A percentile compares a stretch with the other conserved stretches of the same genome.
Conservation (phyloP, 148 eudicot species). For the Fagopyrum tataricum region DNA sequence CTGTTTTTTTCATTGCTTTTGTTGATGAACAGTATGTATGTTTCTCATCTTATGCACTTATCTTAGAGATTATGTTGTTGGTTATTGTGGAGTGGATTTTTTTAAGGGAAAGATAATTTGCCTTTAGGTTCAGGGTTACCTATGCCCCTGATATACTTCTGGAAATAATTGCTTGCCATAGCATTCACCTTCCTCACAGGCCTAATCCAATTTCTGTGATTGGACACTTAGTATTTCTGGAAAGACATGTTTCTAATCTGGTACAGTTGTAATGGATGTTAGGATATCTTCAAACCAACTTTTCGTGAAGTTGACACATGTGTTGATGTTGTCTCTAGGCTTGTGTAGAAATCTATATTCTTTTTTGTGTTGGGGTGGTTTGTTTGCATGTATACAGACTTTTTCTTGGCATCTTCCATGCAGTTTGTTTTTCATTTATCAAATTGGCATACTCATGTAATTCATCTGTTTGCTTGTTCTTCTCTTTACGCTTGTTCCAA, state of each 20-base stretch:
- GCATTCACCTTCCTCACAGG: background rate
- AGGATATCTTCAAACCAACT: background rate
- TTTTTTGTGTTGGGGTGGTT: too few species aligned
- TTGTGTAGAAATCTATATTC: too few species aligned
- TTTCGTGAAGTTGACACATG: background rate
- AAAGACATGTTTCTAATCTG: background rate
- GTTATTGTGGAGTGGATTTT: background rate
- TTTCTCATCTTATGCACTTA: background rate
- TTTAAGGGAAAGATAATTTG: background rate
- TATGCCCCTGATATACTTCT: background rate
- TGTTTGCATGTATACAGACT: too few species aligned
- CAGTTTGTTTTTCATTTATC: too few species aligned
- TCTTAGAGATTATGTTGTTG: background rate
- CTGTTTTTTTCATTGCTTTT: background rate
- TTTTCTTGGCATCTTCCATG: too few species aligned
- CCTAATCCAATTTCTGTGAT: background rate
- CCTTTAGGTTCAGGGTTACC: background rate
- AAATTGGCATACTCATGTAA: too few species aligned
- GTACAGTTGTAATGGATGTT: background rate
- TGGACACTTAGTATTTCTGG: background rate
- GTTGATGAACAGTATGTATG: background rate
- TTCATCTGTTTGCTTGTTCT: too few species aligned
- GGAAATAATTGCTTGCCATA: background rate
- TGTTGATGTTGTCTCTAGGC: too few species aligned
- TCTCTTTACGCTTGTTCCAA: too few species aligned